Evolutionary conservation across 2,329 filamentous ascomycete species (phyloP).

Genomic region (Aspergillus sp.): DNA sequence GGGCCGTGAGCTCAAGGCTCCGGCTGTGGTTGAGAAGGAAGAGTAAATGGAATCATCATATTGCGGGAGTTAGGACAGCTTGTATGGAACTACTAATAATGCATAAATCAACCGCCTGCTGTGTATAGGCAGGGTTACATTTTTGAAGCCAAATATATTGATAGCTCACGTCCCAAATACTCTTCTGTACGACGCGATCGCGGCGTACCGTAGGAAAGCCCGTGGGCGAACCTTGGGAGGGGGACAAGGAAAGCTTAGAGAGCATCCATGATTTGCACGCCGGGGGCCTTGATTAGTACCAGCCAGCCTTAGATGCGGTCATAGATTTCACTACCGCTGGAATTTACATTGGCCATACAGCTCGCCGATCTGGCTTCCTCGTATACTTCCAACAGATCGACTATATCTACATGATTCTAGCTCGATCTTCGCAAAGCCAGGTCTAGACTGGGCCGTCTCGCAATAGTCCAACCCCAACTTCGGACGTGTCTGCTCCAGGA

Average conservation of each 20-base stretch:
- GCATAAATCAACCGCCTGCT: background rate
- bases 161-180: background rate
- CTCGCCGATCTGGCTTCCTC: background rate
- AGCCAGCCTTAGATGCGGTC: background rate
- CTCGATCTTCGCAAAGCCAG: background rate
- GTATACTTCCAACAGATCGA: background rate
- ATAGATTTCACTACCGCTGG: background rate
- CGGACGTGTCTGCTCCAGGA: background rate
- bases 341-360: background rate
- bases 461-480: background rate
- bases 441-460: background rate
- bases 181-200: background rate
- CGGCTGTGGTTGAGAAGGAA: conserved; percentile 65
- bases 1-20: conserved; percentile 61
- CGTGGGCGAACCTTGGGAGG: background rate
- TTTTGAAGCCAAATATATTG: background rate
- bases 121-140: background rate
- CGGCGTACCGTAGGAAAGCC: background rate
- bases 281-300: background rate
- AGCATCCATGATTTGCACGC: background rate
- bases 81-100: conserved; percentile 2
- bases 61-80: conserved; percentile 1
- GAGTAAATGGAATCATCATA: conserved; percentile 31
- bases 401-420: background rate
- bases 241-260: background rate